Evolutionary conservation across 495 filamentous ascomycete genomes (phyloP).

Genomic region (Tuber magnatum): DNA sequence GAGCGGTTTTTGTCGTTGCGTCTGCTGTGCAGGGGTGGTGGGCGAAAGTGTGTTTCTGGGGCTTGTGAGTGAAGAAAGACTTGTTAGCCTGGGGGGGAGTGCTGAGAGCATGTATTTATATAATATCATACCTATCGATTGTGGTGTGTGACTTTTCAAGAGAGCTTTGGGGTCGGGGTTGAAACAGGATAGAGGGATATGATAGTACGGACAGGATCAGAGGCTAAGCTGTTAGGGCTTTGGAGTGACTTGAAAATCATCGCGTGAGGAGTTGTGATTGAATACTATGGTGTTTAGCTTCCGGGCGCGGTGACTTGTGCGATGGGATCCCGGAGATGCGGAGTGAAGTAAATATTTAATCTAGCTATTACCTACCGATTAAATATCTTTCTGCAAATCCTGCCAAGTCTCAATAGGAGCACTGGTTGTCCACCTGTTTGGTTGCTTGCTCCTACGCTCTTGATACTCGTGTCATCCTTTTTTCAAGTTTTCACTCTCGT

Average conservation of each 20-base stretch:
- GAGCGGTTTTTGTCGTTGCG: too few species aligned
- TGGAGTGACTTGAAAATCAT: not conserved
- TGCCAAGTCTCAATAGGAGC: not conserved
- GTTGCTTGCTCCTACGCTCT: not conserved
- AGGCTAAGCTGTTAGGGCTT: not conserved
- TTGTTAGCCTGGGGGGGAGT: not conserved
- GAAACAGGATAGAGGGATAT: too few species aligned
- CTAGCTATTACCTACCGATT: not conserved
- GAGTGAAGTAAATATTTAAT: not conserved
- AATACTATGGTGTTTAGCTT: not conserved
- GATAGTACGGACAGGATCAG: not conserved
- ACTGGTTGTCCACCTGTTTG: not conserved
- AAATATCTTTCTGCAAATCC: not conserved
- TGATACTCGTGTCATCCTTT: not conserved
- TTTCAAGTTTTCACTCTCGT: not conserved
- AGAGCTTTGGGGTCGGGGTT: not conserved
- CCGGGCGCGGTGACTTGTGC: not conserved
- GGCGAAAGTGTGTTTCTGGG: not conserved
- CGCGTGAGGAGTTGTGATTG: not conserved
- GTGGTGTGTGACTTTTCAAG: not conserved
- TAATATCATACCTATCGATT: too few species aligned
- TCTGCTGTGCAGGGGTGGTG: too few species aligned
- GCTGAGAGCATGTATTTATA: not conserved
- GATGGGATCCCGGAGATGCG: not conserved
- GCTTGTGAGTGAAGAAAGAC: not conserved